Evolutionary conservation across 2,329 filamentous ascomycete genomes (phyloP).

Genomic region (Phialophora verrucosa): DNA sequence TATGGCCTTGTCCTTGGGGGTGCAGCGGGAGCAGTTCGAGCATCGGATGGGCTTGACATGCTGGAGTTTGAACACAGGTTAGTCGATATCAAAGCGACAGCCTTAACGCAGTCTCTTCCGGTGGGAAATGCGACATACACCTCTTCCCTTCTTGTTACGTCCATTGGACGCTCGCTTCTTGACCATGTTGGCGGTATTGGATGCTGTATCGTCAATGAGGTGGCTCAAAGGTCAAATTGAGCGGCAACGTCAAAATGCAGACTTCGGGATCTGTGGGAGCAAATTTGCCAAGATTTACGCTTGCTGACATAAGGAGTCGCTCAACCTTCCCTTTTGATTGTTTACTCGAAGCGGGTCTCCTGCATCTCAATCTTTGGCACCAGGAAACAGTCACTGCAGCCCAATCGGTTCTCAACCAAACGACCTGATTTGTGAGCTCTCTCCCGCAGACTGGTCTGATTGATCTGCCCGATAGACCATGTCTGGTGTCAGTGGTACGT

Average conservation of each 20-base stretch:
- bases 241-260: not conserved
- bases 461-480: conserved; percentile 24
- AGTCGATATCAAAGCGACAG: not conserved
- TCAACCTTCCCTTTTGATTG: conserved; percentile 3
- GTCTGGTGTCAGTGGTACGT: conserved; percentile 54
- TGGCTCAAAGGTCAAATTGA: conserved; percentile 2
- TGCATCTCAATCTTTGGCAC: conserved; percentile 11
- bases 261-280: conserved; percentile 3
- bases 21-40: conserved; percentile 88
- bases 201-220: conserved; percentile 6
- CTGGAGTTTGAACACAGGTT: not conserved
- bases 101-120: not conserved
- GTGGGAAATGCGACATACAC: conserved; percentile 44
- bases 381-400: not conserved
- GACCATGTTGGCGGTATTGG: conserved; percentile 64
- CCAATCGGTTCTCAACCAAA: not conserved
- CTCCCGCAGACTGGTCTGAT: conserved; percentile 21
- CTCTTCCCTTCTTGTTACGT: conserved; percentile 99
- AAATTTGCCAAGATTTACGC: conserved; percentile 8
- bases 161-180: conserved; percentile 82
- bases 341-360: conserved; percentile 8
- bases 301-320: not conserved
- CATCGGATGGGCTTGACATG: conserved; percentile 99
- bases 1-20: conserved; percentile 99
- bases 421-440: conserved; percentile 13